Evolutionary conservation across 805 yeast species (phyloP).

Genomic region (Pichia scutulata): DNA sequence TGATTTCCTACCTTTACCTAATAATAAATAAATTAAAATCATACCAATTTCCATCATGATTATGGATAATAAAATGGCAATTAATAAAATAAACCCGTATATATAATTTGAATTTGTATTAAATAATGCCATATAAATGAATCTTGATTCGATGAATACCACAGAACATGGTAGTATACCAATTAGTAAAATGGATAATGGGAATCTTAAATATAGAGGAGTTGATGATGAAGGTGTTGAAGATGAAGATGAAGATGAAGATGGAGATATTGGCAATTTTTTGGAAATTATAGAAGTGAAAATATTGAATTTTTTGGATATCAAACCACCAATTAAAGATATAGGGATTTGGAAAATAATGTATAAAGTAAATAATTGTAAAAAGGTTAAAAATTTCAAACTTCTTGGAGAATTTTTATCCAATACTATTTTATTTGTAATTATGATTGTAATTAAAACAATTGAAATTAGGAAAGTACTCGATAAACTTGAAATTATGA

Average conservation of each 20-base stretch:
- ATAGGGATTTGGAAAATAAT: conserved; percentile 66
- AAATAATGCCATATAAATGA: conserved; percentile 72
- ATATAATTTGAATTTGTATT: conserved; percentile 43
- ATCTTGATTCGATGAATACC: conserved; percentile 69
- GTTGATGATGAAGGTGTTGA: not conserved
- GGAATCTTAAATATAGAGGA: conserved; percentile 29
- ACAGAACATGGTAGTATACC: conserved; percentile 76
- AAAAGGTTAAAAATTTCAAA: conserved; percentile 69
- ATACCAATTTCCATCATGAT: conserved; percentile 67
- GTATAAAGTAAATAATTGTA: conserved; percentile 51
- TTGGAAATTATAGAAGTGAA: conserved; percentile 11
- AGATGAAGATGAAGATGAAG: not conserved
- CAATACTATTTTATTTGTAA: conserved; percentile 66
- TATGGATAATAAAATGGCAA: conserved; percentile 49
- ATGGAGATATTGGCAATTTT: not conserved
- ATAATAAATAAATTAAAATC: conserved; percentile 56
- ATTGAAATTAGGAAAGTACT: conserved; percentile 43
- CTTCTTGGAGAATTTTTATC: conserved; percentile 68
- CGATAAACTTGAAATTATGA: conserved; percentile 33
- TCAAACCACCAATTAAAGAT: conserved; percentile 62
- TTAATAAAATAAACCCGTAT: conserved; percentile 68
- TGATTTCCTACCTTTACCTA: conserved; percentile 40
- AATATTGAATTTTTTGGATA: conserved; percentile 25
- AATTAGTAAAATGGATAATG: conserved; percentile 37
- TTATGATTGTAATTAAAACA: conserved; percentile 41